These are phyloP conservation scores for Amylostereum areolatum DNA, from an alignment of 1,284 basidiomycete species.

Conservation along the genomic window DNA sequence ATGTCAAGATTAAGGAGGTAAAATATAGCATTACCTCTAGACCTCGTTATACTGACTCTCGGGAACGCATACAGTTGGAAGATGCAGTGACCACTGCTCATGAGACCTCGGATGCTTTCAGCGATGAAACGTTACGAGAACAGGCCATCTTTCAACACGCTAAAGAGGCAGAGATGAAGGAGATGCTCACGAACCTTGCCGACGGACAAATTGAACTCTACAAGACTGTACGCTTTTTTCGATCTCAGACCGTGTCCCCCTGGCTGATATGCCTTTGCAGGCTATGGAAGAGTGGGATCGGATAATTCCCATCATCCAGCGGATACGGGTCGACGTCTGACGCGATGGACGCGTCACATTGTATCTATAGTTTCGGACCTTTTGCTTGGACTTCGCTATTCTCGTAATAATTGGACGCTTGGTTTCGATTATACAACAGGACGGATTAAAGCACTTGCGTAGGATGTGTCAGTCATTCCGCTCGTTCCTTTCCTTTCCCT, in stretches of 20 bases:
- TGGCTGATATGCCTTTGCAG: constrained; percentile 27
- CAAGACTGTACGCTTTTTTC: constrained; percentile 54
- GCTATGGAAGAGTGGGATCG: constrained; percentile 92
- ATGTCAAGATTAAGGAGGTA: constrained; percentile 92
- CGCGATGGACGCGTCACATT: constrained; percentile 12
- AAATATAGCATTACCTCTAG: constrained; percentile 15
- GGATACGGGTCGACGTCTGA: constrained; percentile 82
- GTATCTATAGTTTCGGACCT: constrained; percentile 9
- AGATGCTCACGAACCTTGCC: constrained; percentile 82
- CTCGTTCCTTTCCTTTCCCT: constrained; percentile 17
- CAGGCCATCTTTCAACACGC: constrained; percentile 85
- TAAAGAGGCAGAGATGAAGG: constrained; percentile 95
- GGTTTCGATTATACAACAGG: too few relatives aligned
- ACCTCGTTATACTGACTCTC: neutral
- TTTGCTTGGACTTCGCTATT: neutral
- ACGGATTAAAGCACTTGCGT: neutral
- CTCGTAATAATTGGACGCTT: too few relatives aligned
- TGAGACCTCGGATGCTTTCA: constrained; percentile 94
- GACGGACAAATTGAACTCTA: constrained; percentile 96
- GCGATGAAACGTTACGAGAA: constrained; percentile 88
- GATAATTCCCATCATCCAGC: constrained; percentile 81
- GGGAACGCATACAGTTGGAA: constrained; percentile 59
- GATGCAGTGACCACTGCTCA: constrained; percentile 94
- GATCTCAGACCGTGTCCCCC: neutral
- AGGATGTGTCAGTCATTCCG: constrained; percentile 1